Percentiles rank a stretch among this genome's conserved stretches.
phyloP scores from a whole-genome alignment of 192 early-diverging fungal genomes.

The Coemansia erecta region DNA sequence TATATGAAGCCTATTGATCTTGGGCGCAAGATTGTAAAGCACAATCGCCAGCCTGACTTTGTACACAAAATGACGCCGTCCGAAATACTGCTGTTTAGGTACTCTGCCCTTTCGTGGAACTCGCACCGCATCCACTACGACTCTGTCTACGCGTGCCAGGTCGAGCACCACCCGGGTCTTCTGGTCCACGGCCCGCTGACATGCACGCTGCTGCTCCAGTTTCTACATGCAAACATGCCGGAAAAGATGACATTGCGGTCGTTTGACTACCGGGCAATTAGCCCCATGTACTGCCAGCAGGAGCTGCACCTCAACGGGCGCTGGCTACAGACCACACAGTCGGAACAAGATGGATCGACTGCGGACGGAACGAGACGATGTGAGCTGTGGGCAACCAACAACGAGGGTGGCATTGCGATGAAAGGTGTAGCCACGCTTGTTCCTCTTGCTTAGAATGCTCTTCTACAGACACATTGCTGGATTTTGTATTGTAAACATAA shows the following conservation, averaged over 20 bases:
- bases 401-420: slow-evolving; percentile 68
- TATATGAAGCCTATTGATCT: slow-evolving; percentile 55
- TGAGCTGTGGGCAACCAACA: slow-evolving; percentile 72
- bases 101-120: slow-evolving; percentile 89
- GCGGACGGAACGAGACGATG: slow-evolving; percentile 37
- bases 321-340: slow-evolving; percentile 21
- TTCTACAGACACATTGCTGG: not conserved
- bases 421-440: slow-evolving; percentile 59
- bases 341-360: slow-evolving; percentile 8
- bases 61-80: slow-evolving; percentile 57
- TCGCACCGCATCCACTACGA: slow-evolving; percentile 90
- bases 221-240: slow-evolving; percentile 55
- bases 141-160: slow-evolving; percentile 60
- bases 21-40: slow-evolving; percentile 36
- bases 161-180: slow-evolving; percentile 69
- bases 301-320: slow-evolving; percentile 56
- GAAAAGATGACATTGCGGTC: slow-evolving; percentile 46
- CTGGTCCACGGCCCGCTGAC: slow-evolving; percentile 82
- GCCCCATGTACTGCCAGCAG: slow-evolving; percentile 63
- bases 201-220: slow-evolving; percentile 69
- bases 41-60: slow-evolving; percentile 62
- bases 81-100: slow-evolving; percentile 76
- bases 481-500: slow-evolving; percentile 5
- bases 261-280: slow-evolving; percentile 70
- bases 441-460: slow-evolving; percentile 2